These are phyloP conservation scores for Lycium barbarum DNA, from an alignment of 257 asterid species.

Conservation along the genomic window DNA sequence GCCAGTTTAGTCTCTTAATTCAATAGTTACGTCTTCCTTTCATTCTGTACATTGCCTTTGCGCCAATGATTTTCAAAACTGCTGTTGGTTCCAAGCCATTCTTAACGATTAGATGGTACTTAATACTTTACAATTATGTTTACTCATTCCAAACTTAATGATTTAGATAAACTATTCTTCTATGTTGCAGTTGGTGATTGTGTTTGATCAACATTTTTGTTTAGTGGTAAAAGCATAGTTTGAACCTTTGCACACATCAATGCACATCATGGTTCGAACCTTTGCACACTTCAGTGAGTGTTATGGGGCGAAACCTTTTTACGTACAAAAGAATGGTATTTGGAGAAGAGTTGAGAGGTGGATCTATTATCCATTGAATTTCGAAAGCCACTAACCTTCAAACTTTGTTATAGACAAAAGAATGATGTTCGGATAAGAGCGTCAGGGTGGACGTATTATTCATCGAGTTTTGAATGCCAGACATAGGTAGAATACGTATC, in stretches of 20 bases:
- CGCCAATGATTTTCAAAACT: not conserved
- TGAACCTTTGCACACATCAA: not conserved
- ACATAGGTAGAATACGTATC: too few species aligned
- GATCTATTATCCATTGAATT: not conserved
- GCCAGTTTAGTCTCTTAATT: conserved; percentile 21
- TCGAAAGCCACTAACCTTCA: too few species aligned
- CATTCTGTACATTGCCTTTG: conserved; percentile 14
- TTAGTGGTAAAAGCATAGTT: too few species aligned
- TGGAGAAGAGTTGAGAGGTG: not conserved
- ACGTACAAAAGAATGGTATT: too few species aligned
- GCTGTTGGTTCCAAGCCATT: conserved; percentile 14
- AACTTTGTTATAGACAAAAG: too few species aligned
- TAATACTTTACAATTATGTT: not conserved
- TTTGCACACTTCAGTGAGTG: too few species aligned
- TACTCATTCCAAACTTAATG: not conserved
- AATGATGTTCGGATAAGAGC: too few species aligned
- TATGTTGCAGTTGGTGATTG: not conserved
- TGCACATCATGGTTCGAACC: not conserved
- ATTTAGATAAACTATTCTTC: not conserved
- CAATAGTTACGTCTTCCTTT: not conserved
- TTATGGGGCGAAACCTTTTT: too few species aligned
- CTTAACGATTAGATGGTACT: not conserved
- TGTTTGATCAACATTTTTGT: not conserved
- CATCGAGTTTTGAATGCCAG: too few species aligned
- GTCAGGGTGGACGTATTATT: too few species aligned